Conservation (phyloP, 2,329 filamentous ascomycete species). For the Sodiomyces alkalinus region DNA sequence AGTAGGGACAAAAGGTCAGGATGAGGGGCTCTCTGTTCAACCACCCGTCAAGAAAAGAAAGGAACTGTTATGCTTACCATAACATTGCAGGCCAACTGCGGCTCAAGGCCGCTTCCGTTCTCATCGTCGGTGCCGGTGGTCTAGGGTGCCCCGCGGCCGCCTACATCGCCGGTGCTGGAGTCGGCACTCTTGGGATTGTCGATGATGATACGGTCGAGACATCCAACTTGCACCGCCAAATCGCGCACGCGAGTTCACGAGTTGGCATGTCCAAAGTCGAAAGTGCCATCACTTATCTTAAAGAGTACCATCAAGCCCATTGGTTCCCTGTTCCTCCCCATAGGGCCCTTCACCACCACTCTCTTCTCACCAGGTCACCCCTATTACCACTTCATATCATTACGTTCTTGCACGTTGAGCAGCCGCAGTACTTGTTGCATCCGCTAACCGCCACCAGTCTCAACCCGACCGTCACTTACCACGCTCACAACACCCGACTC, state of each 20-base stretch:
- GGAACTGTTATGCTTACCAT: slow-evolving; percentile 1
- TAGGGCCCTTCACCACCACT: background rate
- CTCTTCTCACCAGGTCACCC: too few relatives aligned
- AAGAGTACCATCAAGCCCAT: too few relatives aligned
- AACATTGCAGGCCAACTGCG: slow-evolving; percentile 65
- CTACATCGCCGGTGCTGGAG: slow-evolving; percentile 83
- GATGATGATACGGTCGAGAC: slow-evolving; percentile 80
- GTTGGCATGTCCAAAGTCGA: slow-evolving; percentile 70
- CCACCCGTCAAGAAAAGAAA: background rate
- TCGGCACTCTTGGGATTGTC: slow-evolving; percentile 69
- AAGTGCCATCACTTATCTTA: slow-evolving; percentile 50
- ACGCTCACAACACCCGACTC: slow-evolving; percentile 48
- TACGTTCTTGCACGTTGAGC: too few relatives aligned
- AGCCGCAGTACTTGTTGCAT: background rate
- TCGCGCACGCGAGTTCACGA: slow-evolving; percentile 57
- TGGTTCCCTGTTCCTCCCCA: slow-evolving; percentile 5
- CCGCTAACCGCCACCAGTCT: slow-evolving; percentile 29
- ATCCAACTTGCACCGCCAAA: slow-evolving; percentile 86
- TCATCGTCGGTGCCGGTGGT: slow-evolving; percentile 78
- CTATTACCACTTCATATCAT: too few relatives aligned
- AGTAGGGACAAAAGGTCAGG: slow-evolving; percentile 56
- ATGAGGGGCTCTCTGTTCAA: too few relatives aligned
- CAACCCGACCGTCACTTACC: slow-evolving; percentile 56
- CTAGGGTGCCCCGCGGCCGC: slow-evolving; percentile 82
- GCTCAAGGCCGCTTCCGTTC: slow-evolving; percentile 53